Evolutionary conservation across 495 filamentous ascomycete genomes (phyloP).

Genomic region (Annulohypoxylon bovei): DNA sequence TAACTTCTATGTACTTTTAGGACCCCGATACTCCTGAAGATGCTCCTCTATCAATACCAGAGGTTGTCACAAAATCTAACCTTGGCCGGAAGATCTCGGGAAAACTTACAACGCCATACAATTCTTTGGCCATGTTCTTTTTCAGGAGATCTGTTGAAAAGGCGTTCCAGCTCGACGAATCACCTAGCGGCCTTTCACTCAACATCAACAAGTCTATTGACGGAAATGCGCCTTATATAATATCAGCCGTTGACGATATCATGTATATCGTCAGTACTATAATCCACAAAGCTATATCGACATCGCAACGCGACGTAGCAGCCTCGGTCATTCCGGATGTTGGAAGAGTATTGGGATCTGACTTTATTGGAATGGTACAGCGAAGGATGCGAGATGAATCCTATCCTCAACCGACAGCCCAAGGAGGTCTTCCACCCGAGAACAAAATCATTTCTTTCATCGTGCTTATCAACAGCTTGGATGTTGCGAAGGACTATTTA

Average conservation of each 20-base stretch:
- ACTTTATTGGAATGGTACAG: constrained; percentile 97
- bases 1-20: constrained; percentile 46
- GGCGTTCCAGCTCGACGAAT: constrained; percentile 97
- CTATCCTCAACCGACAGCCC: constrained; percentile 79
- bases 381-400: constrained; percentile 96
- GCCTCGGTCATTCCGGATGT: constrained; percentile 80
- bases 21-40: constrained; percentile 55
- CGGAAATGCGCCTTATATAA: constrained; percentile 86
- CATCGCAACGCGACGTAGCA: constrained; percentile 79
- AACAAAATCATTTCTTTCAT: constrained; percentile 85
- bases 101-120: constrained; percentile 80
- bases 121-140: constrained; percentile 91
- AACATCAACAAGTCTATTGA: constrained; percentile 73
- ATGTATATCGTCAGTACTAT: constrained; percentile 99
- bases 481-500: constrained; percentile 88
- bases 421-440: constrained; percentile 83
- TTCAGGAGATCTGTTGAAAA: constrained; percentile 95
- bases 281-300: constrained; percentile 83
- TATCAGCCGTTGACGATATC: constrained; percentile 95
- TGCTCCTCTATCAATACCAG: constrained; percentile 66
- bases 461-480: constrained; percentile 93
- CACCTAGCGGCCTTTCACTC: constrained; percentile 80
- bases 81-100: constrained; percentile 78
- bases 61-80: constrained; percentile 76
- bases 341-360: constrained; percentile 85